phyloP scores from a whole-genome alignment of 1,139 yeast genomes.

The Wickerhamomyces sp. region DNA sequence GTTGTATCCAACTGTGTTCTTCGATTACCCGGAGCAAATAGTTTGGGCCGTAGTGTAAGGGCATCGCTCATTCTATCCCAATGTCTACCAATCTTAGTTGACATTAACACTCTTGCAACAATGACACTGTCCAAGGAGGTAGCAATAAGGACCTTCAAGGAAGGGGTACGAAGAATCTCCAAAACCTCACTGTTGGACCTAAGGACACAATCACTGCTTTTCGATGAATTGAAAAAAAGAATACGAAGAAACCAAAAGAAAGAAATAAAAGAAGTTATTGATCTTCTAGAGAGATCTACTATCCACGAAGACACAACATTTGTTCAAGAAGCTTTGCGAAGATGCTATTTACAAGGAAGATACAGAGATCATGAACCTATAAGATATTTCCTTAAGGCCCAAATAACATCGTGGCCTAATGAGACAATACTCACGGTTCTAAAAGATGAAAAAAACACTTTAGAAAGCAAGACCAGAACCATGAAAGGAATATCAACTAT shows the following conservation, averaged over 20 bases:
- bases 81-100: too few species aligned
- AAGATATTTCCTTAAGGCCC: conserved; percentile 15
- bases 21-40: too few species aligned
- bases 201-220: conserved; percentile 11
- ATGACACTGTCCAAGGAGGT: too few species aligned
- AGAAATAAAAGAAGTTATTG: conserved; percentile 9
- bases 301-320: conserved; percentile 3
- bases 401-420: conserved; percentile 19
- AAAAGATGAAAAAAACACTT: conserved; percentile 7
- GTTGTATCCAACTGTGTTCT: too few species aligned
- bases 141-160: not conserved
- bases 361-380: conserved; percentile 17
- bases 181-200: conserved; percentile 2
- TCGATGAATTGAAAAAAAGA: conserved; percentile 15
- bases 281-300: conserved; percentile 1
- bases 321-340: conserved; percentile 11
- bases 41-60: too few species aligned
- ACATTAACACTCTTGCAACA: too few species aligned
- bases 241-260: conserved; percentile 15
- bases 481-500: conserved; percentile 2
- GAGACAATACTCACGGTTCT: conserved; percentile 10
- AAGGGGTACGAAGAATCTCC: conserved; percentile 3
- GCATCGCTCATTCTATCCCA: too few species aligned
- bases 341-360: conserved; percentile 16
- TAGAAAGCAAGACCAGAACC: conserved; percentile 7